These are phyloP conservation scores for Citrullus amarus DNA, from an alignment of 306 rosid species.

Conservation along the genomic window DNA sequence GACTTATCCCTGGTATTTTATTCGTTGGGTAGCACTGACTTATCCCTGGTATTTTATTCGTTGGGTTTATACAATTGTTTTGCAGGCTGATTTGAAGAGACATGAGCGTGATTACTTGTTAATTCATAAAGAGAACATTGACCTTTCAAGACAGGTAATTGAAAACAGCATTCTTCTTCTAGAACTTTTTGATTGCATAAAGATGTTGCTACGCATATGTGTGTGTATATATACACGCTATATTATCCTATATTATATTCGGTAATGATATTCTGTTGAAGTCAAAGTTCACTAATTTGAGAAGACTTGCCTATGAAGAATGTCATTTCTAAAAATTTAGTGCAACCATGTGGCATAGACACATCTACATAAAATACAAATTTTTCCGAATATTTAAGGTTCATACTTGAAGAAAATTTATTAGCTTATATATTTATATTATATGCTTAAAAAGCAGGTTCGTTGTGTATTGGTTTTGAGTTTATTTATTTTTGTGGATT, in stretches of 20 bases:
- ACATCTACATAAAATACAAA: neutral
- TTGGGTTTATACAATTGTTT: constrained; percentile 14
- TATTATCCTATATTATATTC: neutral
- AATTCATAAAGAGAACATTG: constrained; percentile 61
- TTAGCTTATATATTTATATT: neutral
- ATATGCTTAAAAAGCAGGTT: neutral
- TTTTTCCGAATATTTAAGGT: neutral
- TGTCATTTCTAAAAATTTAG: neutral
- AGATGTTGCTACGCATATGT: neutral
- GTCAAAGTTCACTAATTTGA: neutral
- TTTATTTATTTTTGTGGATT: neutral
- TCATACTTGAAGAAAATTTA: no score
- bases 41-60: neutral
- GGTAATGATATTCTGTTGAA: neutral
- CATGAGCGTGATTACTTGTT: constrained; percentile 59
- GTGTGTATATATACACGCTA: no score
- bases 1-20: neutral
- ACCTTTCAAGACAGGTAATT: constrained; percentile 78
- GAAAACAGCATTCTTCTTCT: neutral
- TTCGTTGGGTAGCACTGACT: constrained; percentile 2
- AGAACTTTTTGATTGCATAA: neutral
- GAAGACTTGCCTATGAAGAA: neutral
- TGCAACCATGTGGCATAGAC: neutral
- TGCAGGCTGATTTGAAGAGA: constrained; percentile 68
- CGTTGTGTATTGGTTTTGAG: neutral